Evolutionary conservation across 2,329 filamentous ascomycete species (phyloP).

Genomic region (Chaetothyriales sp.): DNA sequence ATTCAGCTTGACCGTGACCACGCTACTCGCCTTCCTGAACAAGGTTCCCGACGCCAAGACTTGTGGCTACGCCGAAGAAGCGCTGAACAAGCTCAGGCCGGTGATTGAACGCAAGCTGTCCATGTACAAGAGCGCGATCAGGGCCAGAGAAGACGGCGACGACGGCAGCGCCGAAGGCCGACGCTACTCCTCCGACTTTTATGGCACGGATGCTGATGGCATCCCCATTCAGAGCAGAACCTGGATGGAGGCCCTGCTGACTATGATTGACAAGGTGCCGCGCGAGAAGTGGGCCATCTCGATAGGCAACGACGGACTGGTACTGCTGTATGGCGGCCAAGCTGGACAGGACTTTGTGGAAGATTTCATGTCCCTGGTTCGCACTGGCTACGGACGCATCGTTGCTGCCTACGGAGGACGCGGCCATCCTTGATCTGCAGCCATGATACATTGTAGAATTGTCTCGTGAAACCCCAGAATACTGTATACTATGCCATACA

Average conservation of each 20-base stretch:
- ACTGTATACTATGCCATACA: too few species aligned
- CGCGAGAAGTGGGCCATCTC: background rate
- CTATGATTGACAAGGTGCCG: background rate
- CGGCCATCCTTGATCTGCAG: background rate
- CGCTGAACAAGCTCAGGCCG: background rate
- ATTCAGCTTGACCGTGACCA: background rate
- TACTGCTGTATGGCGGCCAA: background rate
- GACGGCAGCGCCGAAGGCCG: too few species aligned
- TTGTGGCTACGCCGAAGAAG: background rate
- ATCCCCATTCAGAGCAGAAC: background rate
- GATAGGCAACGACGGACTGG: background rate
- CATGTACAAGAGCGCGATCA: background rate
- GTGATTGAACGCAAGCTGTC: background rate
- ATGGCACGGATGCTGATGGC: background rate
- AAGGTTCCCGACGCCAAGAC: background rate
- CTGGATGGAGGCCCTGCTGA: conserved; percentile 1
- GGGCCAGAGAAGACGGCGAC: background rate
- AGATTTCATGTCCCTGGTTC: background rate
- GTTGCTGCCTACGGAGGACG: background rate
- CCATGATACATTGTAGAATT: too few species aligned
- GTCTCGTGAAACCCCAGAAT: too few species aligned
- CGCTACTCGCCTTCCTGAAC: background rate
- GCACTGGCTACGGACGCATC: background rate
- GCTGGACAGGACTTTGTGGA: background rate
- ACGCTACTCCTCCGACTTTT: background rate